A percentile compares a stretch with the other conserved stretches of the same genome.
These are phyloP conservation scores for Aquilaria yunnanensis DNA, from an alignment of 345 rosid genomes.

Conservation along the genomic window DNA sequence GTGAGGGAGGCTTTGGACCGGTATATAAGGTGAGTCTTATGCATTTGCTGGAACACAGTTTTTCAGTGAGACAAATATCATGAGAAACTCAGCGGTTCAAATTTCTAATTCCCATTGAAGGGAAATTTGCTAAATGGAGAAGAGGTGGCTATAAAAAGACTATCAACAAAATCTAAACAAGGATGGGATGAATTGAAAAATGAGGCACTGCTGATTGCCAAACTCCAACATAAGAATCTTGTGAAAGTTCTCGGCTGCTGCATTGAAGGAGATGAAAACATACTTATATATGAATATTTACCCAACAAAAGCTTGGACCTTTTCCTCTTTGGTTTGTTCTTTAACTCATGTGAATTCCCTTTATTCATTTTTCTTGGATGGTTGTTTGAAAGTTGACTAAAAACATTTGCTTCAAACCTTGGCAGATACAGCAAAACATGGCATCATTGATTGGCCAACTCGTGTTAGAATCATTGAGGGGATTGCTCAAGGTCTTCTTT, in stretches of 20 bases:
- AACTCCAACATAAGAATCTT: constrained; percentile 4
- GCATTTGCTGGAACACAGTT: too few relatives aligned
- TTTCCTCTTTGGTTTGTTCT: constrained; percentile 24
- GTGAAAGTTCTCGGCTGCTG: neutral
- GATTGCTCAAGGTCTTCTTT: constrained; percentile 33
- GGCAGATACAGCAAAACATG: too few relatives aligned
- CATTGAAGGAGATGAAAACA: neutral
- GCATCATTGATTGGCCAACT: constrained; percentile 6
- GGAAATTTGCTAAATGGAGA: neutral
- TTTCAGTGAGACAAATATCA: neutral
- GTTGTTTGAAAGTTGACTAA: too few relatives aligned
- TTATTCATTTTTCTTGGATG: too few relatives aligned
- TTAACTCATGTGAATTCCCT: neutral
- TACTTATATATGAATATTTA: constrained; percentile 27
- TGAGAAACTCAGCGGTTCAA: neutral
- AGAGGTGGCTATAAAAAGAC: neutral
- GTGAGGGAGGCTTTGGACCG: constrained; percentile 42
- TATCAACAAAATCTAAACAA: neutral
- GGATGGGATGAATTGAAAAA: constrained; percentile 1
- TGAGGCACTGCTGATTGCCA: neutral
- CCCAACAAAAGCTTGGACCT: constrained; percentile 29
- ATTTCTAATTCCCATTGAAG: neutral
- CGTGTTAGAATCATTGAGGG: constrained; percentile 23
- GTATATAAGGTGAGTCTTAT: constrained; percentile 19
- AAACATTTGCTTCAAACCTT: too few relatives aligned